A percentile compares a stretch with the other conserved stretches of the same genome.
These are phyloP conservation scores for Ormosia emarginata DNA, from an alignment of 306 rosid species.

Conservation along the genomic window DNA sequence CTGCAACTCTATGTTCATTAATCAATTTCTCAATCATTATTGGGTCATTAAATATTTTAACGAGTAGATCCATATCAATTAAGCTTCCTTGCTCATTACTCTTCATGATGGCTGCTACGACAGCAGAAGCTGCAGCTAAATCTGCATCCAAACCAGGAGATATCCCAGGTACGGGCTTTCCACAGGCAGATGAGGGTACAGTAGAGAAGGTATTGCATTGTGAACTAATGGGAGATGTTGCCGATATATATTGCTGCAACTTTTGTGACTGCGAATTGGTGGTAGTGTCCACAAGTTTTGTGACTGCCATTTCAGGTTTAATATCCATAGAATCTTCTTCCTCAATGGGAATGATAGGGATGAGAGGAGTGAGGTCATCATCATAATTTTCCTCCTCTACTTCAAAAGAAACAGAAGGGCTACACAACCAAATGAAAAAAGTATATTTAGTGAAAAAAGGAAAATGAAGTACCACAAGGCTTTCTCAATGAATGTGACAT, in stretches of 20 bases:
- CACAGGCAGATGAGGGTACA: not conserved
- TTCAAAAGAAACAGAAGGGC: constrained; percentile 49
- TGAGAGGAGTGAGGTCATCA: constrained; percentile 48
- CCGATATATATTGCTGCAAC: not conserved
- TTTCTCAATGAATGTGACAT: not conserved
- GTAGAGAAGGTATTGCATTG: constrained; percentile 1
- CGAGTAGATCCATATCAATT: constrained; percentile 59
- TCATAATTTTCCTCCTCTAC: constrained; percentile 41
- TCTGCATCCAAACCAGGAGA: constrained; percentile 36
- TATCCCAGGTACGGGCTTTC: constrained; percentile 11
- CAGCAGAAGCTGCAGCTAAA: constrained; percentile 45
- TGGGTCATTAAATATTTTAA: constrained; percentile 57
- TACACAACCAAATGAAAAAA: constrained; percentile 13
- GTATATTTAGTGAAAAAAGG: not conserved
- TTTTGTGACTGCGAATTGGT: constrained; percentile 11
- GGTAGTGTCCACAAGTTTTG: constrained; percentile 1
- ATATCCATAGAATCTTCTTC: constrained; percentile 39
- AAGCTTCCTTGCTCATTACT: constrained; percentile 47
- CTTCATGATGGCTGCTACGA: constrained; percentile 41
- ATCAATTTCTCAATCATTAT: constrained; percentile 54
- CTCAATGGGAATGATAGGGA: constrained; percentile 59
- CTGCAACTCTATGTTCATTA: constrained; percentile 14
- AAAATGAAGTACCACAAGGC: not conserved
- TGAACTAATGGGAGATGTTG: constrained; percentile 4
- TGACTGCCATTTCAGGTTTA: constrained; percentile 8